Conservation (phyloP, 805 yeast species). For the Ogataea pignaliae region DNA sequence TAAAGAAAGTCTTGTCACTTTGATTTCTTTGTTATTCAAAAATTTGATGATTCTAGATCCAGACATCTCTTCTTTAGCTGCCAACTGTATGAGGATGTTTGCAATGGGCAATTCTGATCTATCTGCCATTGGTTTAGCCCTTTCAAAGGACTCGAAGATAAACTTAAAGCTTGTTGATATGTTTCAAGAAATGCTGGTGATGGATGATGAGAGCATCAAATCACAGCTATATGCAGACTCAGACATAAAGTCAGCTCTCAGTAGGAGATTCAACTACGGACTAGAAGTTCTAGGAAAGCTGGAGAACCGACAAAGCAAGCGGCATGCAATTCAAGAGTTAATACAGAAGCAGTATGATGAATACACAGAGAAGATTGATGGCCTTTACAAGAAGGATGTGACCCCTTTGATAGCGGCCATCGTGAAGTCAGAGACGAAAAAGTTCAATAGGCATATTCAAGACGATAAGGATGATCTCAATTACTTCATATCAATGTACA, state of each 20-base stretch:
- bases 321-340: slow-evolving; percentile 3
- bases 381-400: slow-evolving; percentile 22
- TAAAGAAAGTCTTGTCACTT: slow-evolving; percentile 6
- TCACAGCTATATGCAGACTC: slow-evolving; percentile 6
- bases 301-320: slow-evolving; percentile 1
- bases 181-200: slow-evolving; percentile 6
- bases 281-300: slow-evolving; percentile 1
- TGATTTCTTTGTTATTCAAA: slow-evolving; percentile 14
- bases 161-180: not conserved
- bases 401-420: slow-evolving; percentile 35
- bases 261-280: slow-evolving; percentile 5
- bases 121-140: not conserved
- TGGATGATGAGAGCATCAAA: slow-evolving; percentile 21
- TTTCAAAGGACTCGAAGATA: not conserved
- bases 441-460: slow-evolving; percentile 50
- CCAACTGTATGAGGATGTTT: slow-evolving; percentile 22
- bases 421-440: slow-evolving; percentile 41
- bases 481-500: slow-evolving; percentile 44
- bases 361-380: not conserved
- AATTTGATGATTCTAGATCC: slow-evolving; percentile 5
- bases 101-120: slow-evolving; percentile 8
- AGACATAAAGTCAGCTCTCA: slow-evolving; percentile 5
- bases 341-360: not conserved
- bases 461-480: slow-evolving; percentile 61
- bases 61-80: slow-evolving; percentile 13